Evolutionary conservation across 441 rosid genomes (phyloP), one percentile per base, ranked within the genome.

Genomic region (Melastoma candidum): DNA sequence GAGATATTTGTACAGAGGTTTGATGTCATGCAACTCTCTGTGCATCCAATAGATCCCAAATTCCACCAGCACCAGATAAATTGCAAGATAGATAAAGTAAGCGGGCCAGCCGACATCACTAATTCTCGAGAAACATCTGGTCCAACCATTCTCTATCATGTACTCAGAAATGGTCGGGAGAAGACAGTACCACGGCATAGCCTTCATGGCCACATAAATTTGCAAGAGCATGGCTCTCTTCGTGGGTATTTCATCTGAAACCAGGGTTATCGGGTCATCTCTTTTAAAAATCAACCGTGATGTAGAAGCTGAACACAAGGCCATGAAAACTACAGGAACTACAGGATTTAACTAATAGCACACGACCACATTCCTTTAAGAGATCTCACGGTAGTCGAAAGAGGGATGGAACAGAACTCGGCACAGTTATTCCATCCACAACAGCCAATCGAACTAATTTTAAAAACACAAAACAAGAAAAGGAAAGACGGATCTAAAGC

Each of bases 31-130:
- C 71, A 92, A 75, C 71, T 85, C 90, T 64, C 95, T 67, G 49
- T 92, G 96, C 95, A 87, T 80, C 98, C 96, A 88, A 61, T 92
- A 92, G 57, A 92, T 87, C 48, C 92, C 85, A 68, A 88, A 83
- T 81, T 92, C 98, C 52, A 79, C 89, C 11, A 80, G 0, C 47
- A 69, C 78, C 59, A 92, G 95, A 59, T 87, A 87, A 46, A 73
- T 51, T 0, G 51, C 53, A 24, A 84, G 45, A 69, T 74, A 82
- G 4, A 72, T 58, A 2, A 77, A 36, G 54, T 85, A 81, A 36
- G 72, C 69, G 58, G 68, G 43, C 85, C 80, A 80, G 46, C 94
- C 85, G n/a, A 77, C 63, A 32, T 87, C 95, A 11, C 73, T 68
- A 65, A 87, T 68, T 5, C 74, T 75, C 7, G 80, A 53, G 56